A percentile compares a stretch with the other conserved stretches of the same genome.
Conservation (phyloP, 164 flowering plant genomes). For the Aristolochia fimbriata region DNA sequence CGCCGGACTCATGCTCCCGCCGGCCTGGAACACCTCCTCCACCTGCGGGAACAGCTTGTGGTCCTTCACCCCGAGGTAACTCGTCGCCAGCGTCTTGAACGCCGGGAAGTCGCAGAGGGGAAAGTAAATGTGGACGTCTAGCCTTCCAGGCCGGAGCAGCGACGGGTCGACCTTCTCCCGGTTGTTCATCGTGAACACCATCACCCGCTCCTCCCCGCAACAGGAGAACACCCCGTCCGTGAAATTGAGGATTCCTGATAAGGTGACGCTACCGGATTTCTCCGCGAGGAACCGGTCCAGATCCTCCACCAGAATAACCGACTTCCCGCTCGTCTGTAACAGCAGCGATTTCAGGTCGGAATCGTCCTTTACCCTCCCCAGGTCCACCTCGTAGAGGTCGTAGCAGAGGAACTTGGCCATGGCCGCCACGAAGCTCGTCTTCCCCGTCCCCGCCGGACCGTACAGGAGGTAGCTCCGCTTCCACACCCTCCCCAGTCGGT, state of each 20-base stretch:
- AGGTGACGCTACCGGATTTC: constrained; percentile 29
- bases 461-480: constrained; percentile 65
- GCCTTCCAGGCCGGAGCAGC: constrained; percentile 66
- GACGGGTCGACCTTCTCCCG: constrained; percentile 46
- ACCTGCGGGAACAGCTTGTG: constrained; percentile 79
- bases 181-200: constrained; percentile 68
- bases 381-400: constrained; percentile 66
- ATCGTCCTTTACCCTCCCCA: constrained; percentile 34
- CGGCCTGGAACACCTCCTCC: constrained; percentile 59
- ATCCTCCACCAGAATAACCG: constrained; percentile 63
- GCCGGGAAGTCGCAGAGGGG: constrained; percentile 63
- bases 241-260: constrained; percentile 53
- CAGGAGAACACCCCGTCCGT: constrained; percentile 77
- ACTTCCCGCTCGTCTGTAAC: constrained; percentile 40
- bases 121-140: constrained; percentile 73
- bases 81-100: constrained; percentile 56
- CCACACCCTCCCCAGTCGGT: constrained; percentile 78
- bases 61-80: constrained; percentile 72
- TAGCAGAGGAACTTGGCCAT: constrained; percentile 60
- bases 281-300: constrained; percentile 43
- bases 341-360: constrained; percentile 53
- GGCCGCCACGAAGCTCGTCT: constrained; percentile 70
- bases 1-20: constrained; percentile 55
- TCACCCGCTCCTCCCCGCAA: constrained; percentile 68
- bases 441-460: constrained; percentile 80